Base-by-base conservation (phyloP, 2,329 filamentous ascomycete species). In the Aspergillus bombycis region DNA sequence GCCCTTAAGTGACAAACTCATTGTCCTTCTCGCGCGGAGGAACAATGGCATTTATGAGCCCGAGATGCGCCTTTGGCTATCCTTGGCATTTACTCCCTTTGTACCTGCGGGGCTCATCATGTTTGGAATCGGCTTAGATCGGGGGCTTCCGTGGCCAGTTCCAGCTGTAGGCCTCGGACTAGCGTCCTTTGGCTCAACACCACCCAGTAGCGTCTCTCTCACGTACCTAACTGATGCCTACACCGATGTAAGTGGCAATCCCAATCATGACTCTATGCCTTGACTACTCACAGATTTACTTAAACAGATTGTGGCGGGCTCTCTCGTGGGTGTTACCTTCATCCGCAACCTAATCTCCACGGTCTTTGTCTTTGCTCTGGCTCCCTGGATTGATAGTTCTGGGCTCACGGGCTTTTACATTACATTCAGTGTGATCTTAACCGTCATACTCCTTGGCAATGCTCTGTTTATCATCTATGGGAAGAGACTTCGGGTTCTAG, bases 361-460 rank as follows among this genome's bases (percentile, higher is more conserved):
- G 2, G 73, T 78, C 19, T 78, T 84, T 50, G 77, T 84, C n/a
- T 84, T 84, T 64, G 78, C 78, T 0, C 71, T 83, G 9, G 14
- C 23, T 11, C 36, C 36, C 6, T 57, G 55, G 55, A 28, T 45
- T 19, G n/a, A 7, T 14, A 43, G n/a, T 9, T 19, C n/a, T 3
- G 41, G 41, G 4, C 11, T 43, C 7, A 43, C 41, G 10, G 16
- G 41, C 3, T 43, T 43, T 21, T 43, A 43, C 10, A 21, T 43
- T 19, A 43, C 41, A 21, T 43, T 43, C 10, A 21, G 19, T 21
- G 16, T 43, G 41, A 43, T 43, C 9, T 10, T 43, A 3, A 43
- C 41, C n/a, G 41, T 11, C n/a, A n/a, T 19, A 19, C 41, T 43
- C 8, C 16, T 43, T 19, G 41, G 41, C n/a, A 43, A 43, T 21